A percentile compares a stretch with the other conserved stretches of the same genome.
These are phyloP conservation scores for Cajanus cajan DNA, from an alignment of 306 rosid genomes.

Conservation along the genomic window DNA sequence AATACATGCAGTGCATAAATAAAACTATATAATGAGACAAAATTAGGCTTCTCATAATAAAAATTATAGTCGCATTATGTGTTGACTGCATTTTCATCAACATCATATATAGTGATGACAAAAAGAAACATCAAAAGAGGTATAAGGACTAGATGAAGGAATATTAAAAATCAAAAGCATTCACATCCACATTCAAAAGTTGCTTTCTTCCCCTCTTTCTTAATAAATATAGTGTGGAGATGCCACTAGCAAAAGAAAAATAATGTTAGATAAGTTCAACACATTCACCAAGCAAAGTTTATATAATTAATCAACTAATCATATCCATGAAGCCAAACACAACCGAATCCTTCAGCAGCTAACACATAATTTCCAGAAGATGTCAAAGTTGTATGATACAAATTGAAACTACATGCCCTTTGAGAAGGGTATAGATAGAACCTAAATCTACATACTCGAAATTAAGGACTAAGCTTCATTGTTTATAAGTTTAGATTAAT, in stretches of 20 bases:
- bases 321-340: not conserved
- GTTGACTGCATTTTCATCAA: constrained; percentile 28
- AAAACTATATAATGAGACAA: not conserved
- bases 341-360: not conserved
- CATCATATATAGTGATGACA: constrained; percentile 18
- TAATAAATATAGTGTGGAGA: not conserved
- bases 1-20: constrained; percentile 18
- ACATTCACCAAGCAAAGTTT: not conserved
- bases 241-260: constrained; percentile 13
- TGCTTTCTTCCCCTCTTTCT: constrained; percentile 17
- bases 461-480: too few species aligned
- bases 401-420: not conserved
- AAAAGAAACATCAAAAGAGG: constrained; percentile 7
- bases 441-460: too few species aligned
- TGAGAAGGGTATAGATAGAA: too few species aligned
- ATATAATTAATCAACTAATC: not conserved
- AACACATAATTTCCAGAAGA: not conserved
- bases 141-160: not conserved
- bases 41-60: not conserved
- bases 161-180: constrained; percentile 34
- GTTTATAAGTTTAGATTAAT: too few species aligned
- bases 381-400: not conserved
- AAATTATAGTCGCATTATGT: not conserved
- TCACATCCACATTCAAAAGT: constrained; percentile 38
- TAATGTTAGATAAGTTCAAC: not conserved